Evolutionary conservation across 371 early-diverging fungal genomes (phyloP).

Genomic region (Mortierella sp.): DNA sequence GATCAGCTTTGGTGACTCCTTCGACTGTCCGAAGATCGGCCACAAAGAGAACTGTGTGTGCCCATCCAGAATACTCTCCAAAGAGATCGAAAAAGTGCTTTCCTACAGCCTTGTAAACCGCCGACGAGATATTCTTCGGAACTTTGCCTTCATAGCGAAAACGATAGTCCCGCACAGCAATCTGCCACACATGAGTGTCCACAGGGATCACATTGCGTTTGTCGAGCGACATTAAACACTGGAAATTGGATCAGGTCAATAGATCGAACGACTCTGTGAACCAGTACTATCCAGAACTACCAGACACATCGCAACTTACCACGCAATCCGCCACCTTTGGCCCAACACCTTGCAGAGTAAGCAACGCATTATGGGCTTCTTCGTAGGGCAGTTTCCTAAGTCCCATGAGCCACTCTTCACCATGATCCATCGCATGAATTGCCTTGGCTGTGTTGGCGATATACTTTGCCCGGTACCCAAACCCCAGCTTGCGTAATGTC

Average conservation of each 20-base stretch:
- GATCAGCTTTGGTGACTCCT: conserved; percentile 15
- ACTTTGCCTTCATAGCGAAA: conserved; percentile 56
- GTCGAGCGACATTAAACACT: conserved; percentile 85
- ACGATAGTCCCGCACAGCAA: conserved; percentile 84
- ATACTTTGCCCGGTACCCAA: conserved; percentile 96
- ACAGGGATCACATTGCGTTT: conserved; percentile 89
- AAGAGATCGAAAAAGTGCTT: conserved; percentile 81
- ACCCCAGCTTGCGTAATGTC: conserved; percentile 81
- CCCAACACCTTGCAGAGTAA: conserved; percentile 81
- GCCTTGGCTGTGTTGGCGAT: conserved; percentile 75
- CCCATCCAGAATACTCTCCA: conserved; percentile 93
- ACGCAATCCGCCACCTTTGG: conserved; percentile 99
- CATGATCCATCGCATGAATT: conserved; percentile 60
- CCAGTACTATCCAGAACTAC: too few species aligned
- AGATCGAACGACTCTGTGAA: too few species aligned
- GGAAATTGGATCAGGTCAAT: too few species aligned
- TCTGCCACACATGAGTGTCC: conserved; percentile 95
- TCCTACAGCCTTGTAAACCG: conserved; percentile 76
- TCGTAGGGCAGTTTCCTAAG: conserved; percentile 66
- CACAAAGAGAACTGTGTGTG: conserved; percentile 82
- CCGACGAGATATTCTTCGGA: conserved; percentile 73
- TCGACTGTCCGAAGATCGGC: conserved; percentile 61
- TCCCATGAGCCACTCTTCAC: conserved; percentile 68
- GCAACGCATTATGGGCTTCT: conserved; percentile 70
- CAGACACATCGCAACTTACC: too few species aligned